These are phyloP conservation scores for Russula sp. DNA, from an alignment of 768 basidiomycete genomes.

Conservation along the genomic window DNA sequence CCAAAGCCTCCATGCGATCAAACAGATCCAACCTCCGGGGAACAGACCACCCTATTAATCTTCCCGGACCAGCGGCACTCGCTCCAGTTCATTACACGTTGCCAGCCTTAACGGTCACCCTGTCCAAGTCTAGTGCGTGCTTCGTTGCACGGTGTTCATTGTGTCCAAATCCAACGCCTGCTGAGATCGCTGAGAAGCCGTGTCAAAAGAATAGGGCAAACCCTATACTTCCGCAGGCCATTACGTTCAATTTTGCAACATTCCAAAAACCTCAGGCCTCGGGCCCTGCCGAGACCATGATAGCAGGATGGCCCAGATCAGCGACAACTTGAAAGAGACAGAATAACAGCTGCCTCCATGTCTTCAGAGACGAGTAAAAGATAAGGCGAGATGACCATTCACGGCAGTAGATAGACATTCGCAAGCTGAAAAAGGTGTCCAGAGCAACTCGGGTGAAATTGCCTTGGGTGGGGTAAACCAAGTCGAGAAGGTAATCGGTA, in stretches of 20 bases:
- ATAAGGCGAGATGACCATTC: constrained; percentile 43
- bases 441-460: background rate
- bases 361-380: constrained; percentile 35
- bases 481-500: constrained; percentile 35
- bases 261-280: constrained; percentile 39
- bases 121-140: background rate
- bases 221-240: constrained; percentile 49
- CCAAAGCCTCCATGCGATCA: background rate
- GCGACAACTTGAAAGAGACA: constrained; percentile 25
- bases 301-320: constrained; percentile 35
- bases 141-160: background rate
- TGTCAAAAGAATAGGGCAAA: constrained; percentile 35
- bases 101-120: background rate
- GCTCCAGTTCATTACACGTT: background rate
- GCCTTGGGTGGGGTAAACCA: constrained; percentile 24
- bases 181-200: constrained; percentile 33
- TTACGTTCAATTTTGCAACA: constrained; percentile 44
- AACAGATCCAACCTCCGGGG: background rate
- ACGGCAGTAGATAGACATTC: constrained; percentile 44
- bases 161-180: constrained; percentile 28
- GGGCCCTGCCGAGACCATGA: constrained; percentile 37
- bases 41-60: background rate
- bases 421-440: constrained; percentile 38
- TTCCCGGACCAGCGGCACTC: background rate
- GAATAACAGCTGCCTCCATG: constrained; percentile 38